Base-by-base conservation (phyloP, 108 stramenopile species). In the Phaeodactylum tricornutum region DNA sequence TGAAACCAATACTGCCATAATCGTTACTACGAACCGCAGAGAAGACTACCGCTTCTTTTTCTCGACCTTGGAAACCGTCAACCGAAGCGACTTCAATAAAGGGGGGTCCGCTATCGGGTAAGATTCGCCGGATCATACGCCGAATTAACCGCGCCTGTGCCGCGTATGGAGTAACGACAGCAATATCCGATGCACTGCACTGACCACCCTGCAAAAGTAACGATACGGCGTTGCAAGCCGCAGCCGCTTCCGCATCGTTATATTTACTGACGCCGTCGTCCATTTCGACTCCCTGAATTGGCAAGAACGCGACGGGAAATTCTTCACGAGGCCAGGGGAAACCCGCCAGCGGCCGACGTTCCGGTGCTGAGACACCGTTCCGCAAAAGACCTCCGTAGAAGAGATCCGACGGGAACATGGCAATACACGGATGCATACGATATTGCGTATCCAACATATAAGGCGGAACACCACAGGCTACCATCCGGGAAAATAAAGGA, bases 31-130 rank as follows among this genome's bases (percentile, higher is more conserved):
- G 64, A 28, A 99, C 99, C 8, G 97, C 84, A 43, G 87, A 93
- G 50, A 99, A 89, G 3, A 99, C 87, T 36, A 99, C 92, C 27
- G 92, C 96, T 57, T 98, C 96, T 60, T 96, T 96, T 62, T 99
- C 99, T 23, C 97, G 88, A 26, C 99, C 99, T 55, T 99, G 99
- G 48, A 97, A 98, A 21, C 96, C 96, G 73, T 99, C 99, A 7
- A 96, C 95, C 14, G 97, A 95, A 1, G 92, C 77, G 1, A 99
- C 92, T 58, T 98, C 96, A 22, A 98, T 72, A 41, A 64, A 79
- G 11, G 85, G 81, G 22, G 80, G 83, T 1, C 81, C 76, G 11
- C 60, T 41, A 25, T 62, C 62, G 11, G 71, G 77, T 16, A 81
- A 52, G 27, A 92, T 48, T 30, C 77, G 67, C 22, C 83, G 62